Conservation (phyloP, 2,329 filamentous ascomycete species). For the Onygena corvina region DNA sequence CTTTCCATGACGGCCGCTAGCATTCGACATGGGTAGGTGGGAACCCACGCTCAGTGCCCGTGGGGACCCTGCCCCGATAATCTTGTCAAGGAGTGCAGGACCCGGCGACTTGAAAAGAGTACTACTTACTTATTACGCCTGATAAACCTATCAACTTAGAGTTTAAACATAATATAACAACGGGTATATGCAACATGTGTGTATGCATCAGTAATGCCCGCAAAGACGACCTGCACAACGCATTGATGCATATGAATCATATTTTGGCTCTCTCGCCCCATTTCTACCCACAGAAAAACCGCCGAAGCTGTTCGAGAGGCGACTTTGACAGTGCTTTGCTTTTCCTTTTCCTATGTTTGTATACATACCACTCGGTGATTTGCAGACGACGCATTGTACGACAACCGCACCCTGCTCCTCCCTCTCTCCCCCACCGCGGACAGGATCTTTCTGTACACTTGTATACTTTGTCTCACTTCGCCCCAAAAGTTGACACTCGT, state of each 20-base stretch:
- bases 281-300: neutral
- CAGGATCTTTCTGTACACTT: slow-evolving; percentile 3
- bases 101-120: neutral
- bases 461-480: neutral
- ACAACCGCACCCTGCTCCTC: neutral
- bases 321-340: neutral
- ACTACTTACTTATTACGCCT: neutral
- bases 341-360: neutral
- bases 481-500: neutral
- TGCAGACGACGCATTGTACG: neutral
- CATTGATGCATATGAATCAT: slow-evolving; percentile 5
- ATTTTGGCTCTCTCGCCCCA: neutral
- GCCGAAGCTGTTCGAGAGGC: neutral
- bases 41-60: no score
- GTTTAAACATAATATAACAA: slow-evolving; percentile 6
- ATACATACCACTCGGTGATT: neutral
- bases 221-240: neutral
- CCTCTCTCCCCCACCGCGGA: no score
- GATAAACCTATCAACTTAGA: neutral
- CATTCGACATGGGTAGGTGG: no score
- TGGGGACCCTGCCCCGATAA: no score
- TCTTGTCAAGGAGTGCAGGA: neutral
- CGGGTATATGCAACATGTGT: slow-evolving; percentile 2
- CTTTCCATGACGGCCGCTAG: no score
- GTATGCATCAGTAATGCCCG: neutral